Evolutionary conservation across 805 yeast genomes (phyloP).

Genomic region (Candida rishiriensis): DNA sequence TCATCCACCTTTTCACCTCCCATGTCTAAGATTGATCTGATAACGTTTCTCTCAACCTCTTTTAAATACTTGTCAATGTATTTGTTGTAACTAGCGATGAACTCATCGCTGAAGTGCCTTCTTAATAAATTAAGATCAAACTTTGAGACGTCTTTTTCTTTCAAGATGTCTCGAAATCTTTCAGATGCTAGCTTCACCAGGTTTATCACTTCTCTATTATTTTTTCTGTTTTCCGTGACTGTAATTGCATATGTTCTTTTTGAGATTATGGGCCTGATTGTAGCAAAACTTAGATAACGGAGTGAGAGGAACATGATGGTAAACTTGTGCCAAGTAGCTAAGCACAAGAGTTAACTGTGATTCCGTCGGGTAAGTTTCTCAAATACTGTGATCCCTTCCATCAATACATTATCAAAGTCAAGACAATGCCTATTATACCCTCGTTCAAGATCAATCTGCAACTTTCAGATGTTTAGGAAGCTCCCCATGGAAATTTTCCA

Average conservation of each 20-base stretch:
- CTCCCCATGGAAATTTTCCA: too few species aligned
- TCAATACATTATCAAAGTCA: too few species aligned
- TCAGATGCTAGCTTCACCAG: background rate
- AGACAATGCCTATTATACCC: too few species aligned
- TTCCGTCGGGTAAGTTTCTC: too few species aligned
- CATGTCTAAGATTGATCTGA: constrained; percentile 1
- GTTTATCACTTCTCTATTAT: background rate
- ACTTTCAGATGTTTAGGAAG: too few species aligned
- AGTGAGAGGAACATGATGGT: too few species aligned
- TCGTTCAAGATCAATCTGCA: too few species aligned
- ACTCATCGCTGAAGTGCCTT: constrained; percentile 9
- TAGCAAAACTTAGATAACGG: too few species aligned
- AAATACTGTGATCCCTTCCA: too few species aligned
- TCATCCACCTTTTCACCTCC: constrained; percentile 5
- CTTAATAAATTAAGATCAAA: constrained; percentile 10
- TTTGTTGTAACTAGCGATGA: constrained; percentile 2
- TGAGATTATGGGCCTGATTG: too few species aligned
- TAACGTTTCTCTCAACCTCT: constrained; percentile 6
- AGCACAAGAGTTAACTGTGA: too few species aligned
- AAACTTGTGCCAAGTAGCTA: too few species aligned
- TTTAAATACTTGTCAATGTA: constrained; percentile 4
- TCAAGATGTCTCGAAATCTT: background rate
- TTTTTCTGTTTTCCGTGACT: background rate
- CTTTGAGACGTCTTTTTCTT: background rate
- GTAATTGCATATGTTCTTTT: background rate